Percentiles rank a stretch among this genome's conserved stretches.
Conservation (phyloP, 2,329 filamentous ascomycete genomes). For the Sporothrix euskadiensis region DNA sequence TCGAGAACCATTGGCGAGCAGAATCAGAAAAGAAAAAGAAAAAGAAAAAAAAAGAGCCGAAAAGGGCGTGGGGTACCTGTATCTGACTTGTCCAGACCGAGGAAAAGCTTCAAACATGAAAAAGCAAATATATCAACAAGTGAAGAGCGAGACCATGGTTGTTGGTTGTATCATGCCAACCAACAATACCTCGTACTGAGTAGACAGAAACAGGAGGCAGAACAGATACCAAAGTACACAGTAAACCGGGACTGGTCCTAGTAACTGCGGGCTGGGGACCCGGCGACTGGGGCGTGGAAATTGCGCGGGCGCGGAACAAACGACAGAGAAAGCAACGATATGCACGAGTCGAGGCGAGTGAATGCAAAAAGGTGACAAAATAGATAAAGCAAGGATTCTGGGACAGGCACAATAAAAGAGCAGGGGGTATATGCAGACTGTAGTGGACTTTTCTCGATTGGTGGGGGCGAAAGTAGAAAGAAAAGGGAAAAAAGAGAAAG, state of each 20-base stretch:
- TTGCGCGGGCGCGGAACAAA: neutral
- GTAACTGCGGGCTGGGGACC: neutral
- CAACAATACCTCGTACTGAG: neutral
- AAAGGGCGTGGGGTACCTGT: neutral
- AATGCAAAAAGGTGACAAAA: neutral
- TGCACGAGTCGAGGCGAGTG: neutral
- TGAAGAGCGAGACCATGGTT: neutral
- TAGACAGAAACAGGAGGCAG: neutral
- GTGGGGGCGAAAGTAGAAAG: neutral
- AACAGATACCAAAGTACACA: neutral
- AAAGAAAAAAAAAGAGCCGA: neutral
- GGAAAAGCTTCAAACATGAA: neutral
- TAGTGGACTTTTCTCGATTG: neutral
- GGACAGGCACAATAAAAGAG: neutral
- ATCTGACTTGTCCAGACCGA: neutral
- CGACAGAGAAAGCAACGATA: conserved; percentile 10
- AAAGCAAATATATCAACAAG: neutral
- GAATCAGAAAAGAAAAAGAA: neutral
- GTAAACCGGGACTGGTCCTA: neutral
- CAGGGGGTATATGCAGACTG: neutral
- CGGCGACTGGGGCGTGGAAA: neutral
- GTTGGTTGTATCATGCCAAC: neutral
- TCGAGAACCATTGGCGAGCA: neutral
- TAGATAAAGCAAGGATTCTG: neutral
- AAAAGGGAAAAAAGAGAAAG: neutral